These are phyloP conservation scores for Hypsizygus marmoreus DNA, from an alignment of 768 basidiomycete genomes.

Conservation along the genomic window DNA sequence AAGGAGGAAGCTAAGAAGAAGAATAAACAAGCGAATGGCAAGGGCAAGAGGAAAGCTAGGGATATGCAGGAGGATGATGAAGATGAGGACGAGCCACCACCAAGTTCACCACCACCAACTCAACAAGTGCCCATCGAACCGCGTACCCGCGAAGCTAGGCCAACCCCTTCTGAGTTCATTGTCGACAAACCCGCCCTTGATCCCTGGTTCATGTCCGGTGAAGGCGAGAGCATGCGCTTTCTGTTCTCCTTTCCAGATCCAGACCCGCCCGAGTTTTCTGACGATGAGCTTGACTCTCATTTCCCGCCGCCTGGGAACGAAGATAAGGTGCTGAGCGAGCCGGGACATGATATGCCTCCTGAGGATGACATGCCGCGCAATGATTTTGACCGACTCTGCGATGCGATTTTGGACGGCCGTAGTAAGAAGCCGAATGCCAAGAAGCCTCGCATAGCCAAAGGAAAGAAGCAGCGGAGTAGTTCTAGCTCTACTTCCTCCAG, in stretches of 20 bases:
- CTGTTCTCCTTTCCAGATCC: conserved; percentile 22
- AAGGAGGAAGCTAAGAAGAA: conserved; percentile 31
- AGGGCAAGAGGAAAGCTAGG: conserved; percentile 12
- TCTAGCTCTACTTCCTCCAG: background rate
- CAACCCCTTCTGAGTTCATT: no score
- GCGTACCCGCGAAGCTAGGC: no score
- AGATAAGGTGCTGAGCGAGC: background rate
- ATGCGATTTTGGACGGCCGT: conserved; percentile 6
- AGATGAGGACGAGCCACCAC: background rate
- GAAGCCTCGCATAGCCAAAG: conserved; percentile 1
- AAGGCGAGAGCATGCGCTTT: conserved; percentile 11
- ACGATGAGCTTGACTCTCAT: background rate
- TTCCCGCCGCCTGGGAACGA: no score
- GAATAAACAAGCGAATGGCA: conserved; percentile 33
- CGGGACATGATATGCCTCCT: no score
- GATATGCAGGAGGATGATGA: conserved; percentile 1
- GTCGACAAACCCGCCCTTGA: background rate
- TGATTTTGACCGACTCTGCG: conserved; percentile 10
- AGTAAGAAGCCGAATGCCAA: background rate
- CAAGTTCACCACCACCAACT: background rate
- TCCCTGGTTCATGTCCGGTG: conserved; percentile 4
- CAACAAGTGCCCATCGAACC: no score
- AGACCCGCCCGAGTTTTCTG: conserved; percentile 2
- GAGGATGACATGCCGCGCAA: conserved; percentile 5
- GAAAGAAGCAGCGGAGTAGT: background rate